Base-by-base conservation (phyloP, 192 early-diverging fungal species). In the Backusella tarrabulga region DNA sequence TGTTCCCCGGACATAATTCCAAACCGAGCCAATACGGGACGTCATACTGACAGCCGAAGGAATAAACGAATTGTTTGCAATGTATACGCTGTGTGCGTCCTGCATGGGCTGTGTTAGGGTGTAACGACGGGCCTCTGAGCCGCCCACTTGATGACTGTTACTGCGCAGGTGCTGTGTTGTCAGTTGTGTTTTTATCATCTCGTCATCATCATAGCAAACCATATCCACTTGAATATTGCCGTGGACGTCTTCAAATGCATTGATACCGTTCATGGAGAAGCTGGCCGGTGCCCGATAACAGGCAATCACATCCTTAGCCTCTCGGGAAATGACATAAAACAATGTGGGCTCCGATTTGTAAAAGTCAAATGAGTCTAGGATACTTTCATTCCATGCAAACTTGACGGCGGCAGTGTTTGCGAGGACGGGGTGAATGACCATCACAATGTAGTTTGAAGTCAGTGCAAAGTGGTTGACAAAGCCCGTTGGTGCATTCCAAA, bases 381-480 rank as follows among this genome's bases (percentile, higher is more conserved):
- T 83, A 19, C 88, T 92, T 75, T 91, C 89, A 34, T 89, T 85
- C 92, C 92, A 94, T n/a, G 90, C 82, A 79, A 90, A 93, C 68
- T 88, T 87, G 36, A 90, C 76, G 67, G 92, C 91, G 42, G 88
- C 88, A 34, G 88, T 80, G 14, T 90, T 85, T 15, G 85, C 84
- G 17, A 85, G 79, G 72, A 92, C 85, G 17, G 95, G 93, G 46
- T 42, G 42, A 69, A 80, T 82, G 44, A 91, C 91, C 46, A 95
- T 83, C 35, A 96, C 82, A 36, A 96, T 87, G 77, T 94, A 95
- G 32, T 90, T 85, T 7, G 86, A 84, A 0, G 95, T 96, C 32
- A 93, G 77, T 0, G 90, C 85, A 85, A 96, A 94, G 60, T 90
- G 91, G 81, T 95, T 94, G 34, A 94, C 85, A 76, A 91, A 89